phyloP scores from a whole-genome alignment of 1,284 basidiomycete genomes.

The Lentinula novae-zelandiae region DNA sequence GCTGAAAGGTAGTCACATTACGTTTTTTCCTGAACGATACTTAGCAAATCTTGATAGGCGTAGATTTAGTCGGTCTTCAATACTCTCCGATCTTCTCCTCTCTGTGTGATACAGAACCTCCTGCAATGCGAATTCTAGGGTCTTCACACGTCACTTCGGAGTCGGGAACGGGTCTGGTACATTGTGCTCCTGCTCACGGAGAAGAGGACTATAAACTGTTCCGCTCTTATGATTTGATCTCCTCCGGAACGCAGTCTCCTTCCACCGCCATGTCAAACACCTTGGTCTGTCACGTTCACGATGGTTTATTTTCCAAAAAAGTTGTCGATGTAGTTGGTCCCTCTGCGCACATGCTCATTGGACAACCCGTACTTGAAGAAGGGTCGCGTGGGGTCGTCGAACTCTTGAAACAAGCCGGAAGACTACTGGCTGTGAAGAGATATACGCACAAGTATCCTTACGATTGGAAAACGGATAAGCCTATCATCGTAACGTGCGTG shows the following conservation, averaged over 20 bases:
- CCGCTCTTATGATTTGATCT: constrained; percentile 44
- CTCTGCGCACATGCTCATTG: constrained; percentile 49
- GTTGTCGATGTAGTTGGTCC: constrained; percentile 54
- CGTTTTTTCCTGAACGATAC: not conserved
- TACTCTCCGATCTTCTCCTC: constrained; percentile 71
- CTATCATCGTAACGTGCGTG: constrained; percentile 83
- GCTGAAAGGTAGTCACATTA: constrained; percentile 41
- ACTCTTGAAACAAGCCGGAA: constrained; percentile 57
- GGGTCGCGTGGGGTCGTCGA: constrained; percentile 69
- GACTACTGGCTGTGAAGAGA: constrained; percentile 65
- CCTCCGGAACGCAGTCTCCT: constrained; percentile 11
- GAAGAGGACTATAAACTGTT: constrained; percentile 88
- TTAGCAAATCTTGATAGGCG: constrained; percentile 36
- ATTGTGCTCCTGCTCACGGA: constrained; percentile 94
- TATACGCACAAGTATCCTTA: constrained; percentile 92
- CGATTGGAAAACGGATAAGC: constrained; percentile 95
- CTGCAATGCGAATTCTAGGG: constrained; percentile 39
- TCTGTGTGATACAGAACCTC: constrained; percentile 14
- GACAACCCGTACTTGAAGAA: constrained; percentile 68
- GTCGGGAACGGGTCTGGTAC: constrained; percentile 95
- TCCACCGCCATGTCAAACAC: constrained; percentile 24
- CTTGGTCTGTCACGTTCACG: constrained; percentile 79
- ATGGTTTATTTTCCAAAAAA: constrained; percentile 66
- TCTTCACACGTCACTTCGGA: constrained; percentile 78
- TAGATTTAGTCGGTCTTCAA: constrained; percentile 57